Conservation (phyloP, 106 monocot species). For the Allium cepa region DNA sequence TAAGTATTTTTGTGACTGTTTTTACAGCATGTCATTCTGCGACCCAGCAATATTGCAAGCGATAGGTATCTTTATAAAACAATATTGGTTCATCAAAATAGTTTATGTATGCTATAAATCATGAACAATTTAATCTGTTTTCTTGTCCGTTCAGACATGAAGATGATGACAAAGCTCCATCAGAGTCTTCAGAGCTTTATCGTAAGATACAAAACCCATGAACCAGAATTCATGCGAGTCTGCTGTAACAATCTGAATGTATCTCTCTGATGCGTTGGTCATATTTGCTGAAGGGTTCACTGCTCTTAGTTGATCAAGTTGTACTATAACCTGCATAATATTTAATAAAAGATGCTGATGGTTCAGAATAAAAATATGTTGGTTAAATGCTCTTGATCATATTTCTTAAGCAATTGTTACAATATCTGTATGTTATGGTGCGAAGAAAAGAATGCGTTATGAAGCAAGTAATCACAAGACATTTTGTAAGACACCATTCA, state of each 20-base stretch:
- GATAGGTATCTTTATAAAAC: neutral
- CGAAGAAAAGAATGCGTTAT: no score
- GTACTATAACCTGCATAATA: conserved; percentile 1
- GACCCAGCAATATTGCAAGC: conserved; percentile 8
- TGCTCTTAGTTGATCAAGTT: conserved; percentile 7
- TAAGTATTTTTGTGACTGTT: neutral
- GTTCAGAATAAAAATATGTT: neutral
- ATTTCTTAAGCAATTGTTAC: neutral
- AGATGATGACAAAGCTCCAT: conserved; percentile 29
- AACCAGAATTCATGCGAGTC: conserved; percentile 86
- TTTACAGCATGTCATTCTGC: conserved; percentile 56
- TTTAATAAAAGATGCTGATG: neutral
- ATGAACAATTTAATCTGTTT: neutral
- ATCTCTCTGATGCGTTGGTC: neutral
- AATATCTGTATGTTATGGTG: neutral
- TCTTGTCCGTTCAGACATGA: neutral
- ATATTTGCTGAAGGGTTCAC: neutral
- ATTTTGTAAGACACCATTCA: no score
- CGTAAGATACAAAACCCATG: conserved; percentile 85
- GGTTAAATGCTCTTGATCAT: neutral
- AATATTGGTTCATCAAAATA: neutral
- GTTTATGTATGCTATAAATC: neutral
- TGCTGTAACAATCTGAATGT: conserved; percentile 4
- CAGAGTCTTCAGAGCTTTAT: conserved; percentile 73
- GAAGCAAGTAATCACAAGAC: no score